Conservation (phyloP, 2,329 filamentous ascomycete genomes). For the Lasiodiplodia gonubiensis region DNA sequence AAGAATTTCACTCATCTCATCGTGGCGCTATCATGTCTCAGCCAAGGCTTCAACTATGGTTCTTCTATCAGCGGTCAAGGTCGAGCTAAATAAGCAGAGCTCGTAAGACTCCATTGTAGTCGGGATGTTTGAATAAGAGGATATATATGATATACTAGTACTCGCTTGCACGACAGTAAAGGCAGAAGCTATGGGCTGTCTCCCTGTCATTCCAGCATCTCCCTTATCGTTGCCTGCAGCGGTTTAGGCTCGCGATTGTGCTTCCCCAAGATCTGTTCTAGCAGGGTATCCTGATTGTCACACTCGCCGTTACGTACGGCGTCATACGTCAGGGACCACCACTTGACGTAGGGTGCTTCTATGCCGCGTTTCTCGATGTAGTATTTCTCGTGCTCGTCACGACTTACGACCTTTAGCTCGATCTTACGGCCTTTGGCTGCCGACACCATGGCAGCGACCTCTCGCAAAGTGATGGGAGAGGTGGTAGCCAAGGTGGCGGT, state of each 20-base stretch:
- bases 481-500: conserved; percentile 48
- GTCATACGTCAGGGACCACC: conserved; percentile 56
- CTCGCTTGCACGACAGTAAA: not conserved
- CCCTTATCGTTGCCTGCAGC: conserved; percentile 48
- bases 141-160: no score
- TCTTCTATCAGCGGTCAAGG: not conserved
- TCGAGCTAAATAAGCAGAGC: no score
- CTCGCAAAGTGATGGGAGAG: conserved; percentile 36
- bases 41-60: not conserved
- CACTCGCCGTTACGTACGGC: conserved; percentile 51
- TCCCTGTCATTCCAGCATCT: conserved; percentile 43
- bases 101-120: no score
- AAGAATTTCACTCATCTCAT: no score
- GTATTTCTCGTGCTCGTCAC: conserved; percentile 49
- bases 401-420: conserved; percentile 43
- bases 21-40: no score
- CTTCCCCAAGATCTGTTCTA: conserved; percentile 47
- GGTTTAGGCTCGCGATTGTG: conserved; percentile 44
- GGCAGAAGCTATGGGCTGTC: not conserved
- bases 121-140: no score
- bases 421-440: conserved; percentile 39
- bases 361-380: conserved; percentile 47
- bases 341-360: conserved; percentile 48
- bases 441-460: conserved; percentile 42
- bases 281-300: conserved; percentile 47